Evolutionary conservation across 2,329 filamentous ascomycete genomes (phyloP).

Genomic region (Colletotrichum lini): DNA sequence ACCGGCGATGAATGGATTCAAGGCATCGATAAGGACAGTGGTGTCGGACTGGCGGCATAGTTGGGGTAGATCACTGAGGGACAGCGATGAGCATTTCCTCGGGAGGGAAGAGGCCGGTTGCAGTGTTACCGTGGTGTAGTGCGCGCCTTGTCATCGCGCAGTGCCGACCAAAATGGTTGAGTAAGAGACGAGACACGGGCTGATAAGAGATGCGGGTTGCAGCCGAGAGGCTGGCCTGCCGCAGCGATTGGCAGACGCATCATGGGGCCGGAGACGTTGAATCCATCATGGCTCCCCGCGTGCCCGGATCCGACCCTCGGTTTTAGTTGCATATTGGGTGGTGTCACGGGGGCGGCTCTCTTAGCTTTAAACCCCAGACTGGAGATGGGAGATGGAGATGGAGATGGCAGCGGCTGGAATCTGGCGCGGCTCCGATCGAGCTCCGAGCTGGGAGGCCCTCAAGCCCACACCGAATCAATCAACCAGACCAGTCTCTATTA

Average conservation of each 20-base stretch:
- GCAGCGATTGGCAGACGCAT: slow-evolving; percentile 18
- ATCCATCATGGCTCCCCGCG: slow-evolving; percentile 32
- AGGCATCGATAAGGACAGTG: slow-evolving; percentile 12
- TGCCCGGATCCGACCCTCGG: slow-evolving; percentile 28
- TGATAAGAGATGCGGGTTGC: not conserved
- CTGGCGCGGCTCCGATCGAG: slow-evolving; percentile 21
- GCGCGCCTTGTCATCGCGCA: not conserved
- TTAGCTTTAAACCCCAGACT: slow-evolving; percentile 30
- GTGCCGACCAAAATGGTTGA: not conserved
- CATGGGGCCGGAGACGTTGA: slow-evolving; percentile 31
- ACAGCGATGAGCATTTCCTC: slow-evolving; percentile 8
- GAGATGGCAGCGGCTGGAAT: slow-evolving; percentile 16
- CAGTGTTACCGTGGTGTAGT: not conserved
- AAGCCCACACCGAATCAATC: not conserved
- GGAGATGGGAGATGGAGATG: not conserved
- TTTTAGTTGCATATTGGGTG: slow-evolving; percentile 19
- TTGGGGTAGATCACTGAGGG: not conserved
- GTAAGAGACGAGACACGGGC: not conserved
- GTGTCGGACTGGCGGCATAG: slow-evolving; percentile 5
- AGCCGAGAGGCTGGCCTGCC: not conserved
- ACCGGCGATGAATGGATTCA: slow-evolving; percentile 10
- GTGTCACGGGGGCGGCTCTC: slow-evolving; percentile 28
- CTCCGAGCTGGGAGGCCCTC: slow-evolving; percentile 5
- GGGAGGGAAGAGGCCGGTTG: not conserved
- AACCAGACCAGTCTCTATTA: not conserved